These are phyloP conservation scores for Suillus bovinus DNA, from an alignment of 768 basidiomycete genomes.

Conservation along the genomic window DNA sequence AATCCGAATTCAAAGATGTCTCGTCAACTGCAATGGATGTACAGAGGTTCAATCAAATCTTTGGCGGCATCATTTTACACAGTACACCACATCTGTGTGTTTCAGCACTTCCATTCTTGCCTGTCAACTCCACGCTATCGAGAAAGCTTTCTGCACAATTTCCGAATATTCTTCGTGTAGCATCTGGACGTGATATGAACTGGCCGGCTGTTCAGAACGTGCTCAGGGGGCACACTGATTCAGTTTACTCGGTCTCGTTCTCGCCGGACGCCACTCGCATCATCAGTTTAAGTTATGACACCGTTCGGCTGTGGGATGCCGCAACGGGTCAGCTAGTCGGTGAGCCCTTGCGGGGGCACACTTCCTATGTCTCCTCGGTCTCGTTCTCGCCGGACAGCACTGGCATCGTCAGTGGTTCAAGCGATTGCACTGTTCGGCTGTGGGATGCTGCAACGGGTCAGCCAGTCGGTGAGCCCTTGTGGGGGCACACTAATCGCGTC, in stretches of 20 bases:
- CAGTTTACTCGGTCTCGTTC: rapidly evolving
- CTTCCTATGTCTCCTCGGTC: rapidly evolving
- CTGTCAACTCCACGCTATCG: background rate
- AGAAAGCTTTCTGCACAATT: background rate
- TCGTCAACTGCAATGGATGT: conserved; percentile 9
- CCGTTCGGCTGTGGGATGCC: background rate
- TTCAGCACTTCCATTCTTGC: conserved; percentile 24
- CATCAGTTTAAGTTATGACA: background rate
- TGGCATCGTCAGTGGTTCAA: background rate
- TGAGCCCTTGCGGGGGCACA: background rate
- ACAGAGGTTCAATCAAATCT: conserved; percentile 15
- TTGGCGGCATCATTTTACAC: conserved; percentile 13
- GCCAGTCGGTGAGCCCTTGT: background rate
- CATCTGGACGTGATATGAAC: background rate
- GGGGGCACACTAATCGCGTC: too few relatives aligned
- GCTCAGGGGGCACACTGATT: background rate
- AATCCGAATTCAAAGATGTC: background rate
- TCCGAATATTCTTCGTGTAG: background rate
- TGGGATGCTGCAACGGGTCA: background rate
- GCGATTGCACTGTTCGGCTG: background rate
- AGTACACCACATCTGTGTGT: conserved; percentile 26
- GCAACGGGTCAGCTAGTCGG: background rate
- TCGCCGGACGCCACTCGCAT: background rate
- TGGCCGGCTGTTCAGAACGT: background rate
- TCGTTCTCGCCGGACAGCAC: background rate